Conservation (phyloP, 2,329 filamentous ascomycete species). For the Chaetomium sp. region DNA sequence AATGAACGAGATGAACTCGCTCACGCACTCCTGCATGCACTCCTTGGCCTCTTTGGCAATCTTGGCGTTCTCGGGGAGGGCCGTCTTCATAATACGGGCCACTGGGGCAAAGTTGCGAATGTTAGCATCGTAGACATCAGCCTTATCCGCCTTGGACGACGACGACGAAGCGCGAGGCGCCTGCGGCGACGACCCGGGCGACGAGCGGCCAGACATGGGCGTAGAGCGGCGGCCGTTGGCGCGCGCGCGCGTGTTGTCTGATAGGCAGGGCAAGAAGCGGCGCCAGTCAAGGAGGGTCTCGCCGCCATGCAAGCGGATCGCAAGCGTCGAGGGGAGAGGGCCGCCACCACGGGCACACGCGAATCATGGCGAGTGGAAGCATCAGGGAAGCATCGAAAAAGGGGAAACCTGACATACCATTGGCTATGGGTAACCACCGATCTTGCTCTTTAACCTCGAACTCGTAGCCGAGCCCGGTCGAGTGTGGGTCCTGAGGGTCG, state of each 20-base stretch:
- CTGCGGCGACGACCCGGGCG: slow-evolving; percentile 52
- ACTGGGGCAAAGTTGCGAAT: slow-evolving; percentile 95
- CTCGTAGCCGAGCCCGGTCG: slow-evolving; percentile 76
- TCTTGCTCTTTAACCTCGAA: slow-evolving; percentile 99
- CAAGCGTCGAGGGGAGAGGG: slow-evolving; percentile 36
- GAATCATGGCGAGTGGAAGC: slow-evolving; percentile 46
- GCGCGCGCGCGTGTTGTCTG: slow-evolving; percentile 38
- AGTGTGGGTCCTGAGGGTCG: slow-evolving; percentile 77
- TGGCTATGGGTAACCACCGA: slow-evolving; percentile 98
- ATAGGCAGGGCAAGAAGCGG: slow-evolving; percentile 51
- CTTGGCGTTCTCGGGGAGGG: slow-evolving; percentile 96
- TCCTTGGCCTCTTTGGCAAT: slow-evolving; percentile 99
- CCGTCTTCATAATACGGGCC: slow-evolving; percentile 98
- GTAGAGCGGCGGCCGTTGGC: slow-evolving; percentile 29
- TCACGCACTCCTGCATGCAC: slow-evolving; percentile 99
- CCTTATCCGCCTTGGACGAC: slow-evolving; percentile 51
- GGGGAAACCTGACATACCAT: slow-evolving; percentile 75
- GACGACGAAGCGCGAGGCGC: slow-evolving; percentile 48
- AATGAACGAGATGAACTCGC: slow-evolving; percentile 99
- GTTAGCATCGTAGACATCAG: slow-evolving; percentile 77
- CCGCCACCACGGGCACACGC: slow-evolving; percentile 36
- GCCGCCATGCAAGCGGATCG: slow-evolving; percentile 38
- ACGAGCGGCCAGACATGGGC: slow-evolving; percentile 63
- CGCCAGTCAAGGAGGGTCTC: slow-evolving; percentile 44
- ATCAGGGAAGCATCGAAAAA: slow-evolving; percentile 52